Evolutionary conservation across 495 filamentous ascomycete species (phyloP), one percentile per base, ranked within the genome.

Genomic region (Hypoxylon subgilvum): DNA sequence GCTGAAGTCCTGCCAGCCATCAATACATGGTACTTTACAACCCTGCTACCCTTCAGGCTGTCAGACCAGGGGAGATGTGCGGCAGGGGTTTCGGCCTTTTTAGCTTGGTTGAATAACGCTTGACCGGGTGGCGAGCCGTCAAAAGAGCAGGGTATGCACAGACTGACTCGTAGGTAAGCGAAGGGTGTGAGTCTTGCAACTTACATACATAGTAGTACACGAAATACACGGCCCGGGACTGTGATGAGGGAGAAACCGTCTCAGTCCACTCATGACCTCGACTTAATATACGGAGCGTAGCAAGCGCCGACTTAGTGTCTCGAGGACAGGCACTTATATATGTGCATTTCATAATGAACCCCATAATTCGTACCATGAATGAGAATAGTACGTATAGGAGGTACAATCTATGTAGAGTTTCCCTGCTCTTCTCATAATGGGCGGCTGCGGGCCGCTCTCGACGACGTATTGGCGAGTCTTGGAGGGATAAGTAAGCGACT

Each of bases 241-340:
- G 41, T 61, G 27, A 51, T 47, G 50, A 62, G 39, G 39, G 35
- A 57, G 48, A 66, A 56, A 39, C 57, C 51, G 57, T 23, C 52
- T 46, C 51, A 64, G 59, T 45, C 66, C 66, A 61, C 59, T 64
- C 56, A 67, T 64, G 55, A 57, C 52, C 60, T 53, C 57, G 47
- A 64, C 61, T 64, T 67, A 69, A 69, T 69, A 69, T 67, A 62
- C 49, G 60, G 66, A 64, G 30, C 48, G 63, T 69, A 52, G 56
- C 64, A 69, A 53, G 63, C 63, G 51, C 63, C 42, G 52, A 50
- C 57, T 63, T 59, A 64, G 50, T 58, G 54, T 55, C 61, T 59
- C 39, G 59, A 63, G 52, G 47, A 44, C 54, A 62, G 52, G 54
- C 44, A 64, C 61, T 30, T 54, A 44, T 63, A 54, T 63, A 39